Percentiles rank a stretch among this genome's conserved stretches.
phyloP scores from a whole-genome alignment of 371 early-diverging fungal species.

The Haplosporangium sp. region DNA sequence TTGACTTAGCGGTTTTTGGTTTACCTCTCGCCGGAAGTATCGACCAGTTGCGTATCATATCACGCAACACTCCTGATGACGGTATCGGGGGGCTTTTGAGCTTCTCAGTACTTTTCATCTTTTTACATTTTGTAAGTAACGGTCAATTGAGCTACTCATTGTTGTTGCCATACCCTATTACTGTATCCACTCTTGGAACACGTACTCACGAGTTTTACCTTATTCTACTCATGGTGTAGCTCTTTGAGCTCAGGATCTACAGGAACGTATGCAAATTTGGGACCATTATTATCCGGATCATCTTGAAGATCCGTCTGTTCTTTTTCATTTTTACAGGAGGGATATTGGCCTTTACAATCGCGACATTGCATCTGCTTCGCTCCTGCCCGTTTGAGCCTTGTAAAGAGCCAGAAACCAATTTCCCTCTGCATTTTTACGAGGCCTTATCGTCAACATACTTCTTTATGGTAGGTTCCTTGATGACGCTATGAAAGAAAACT shows the following conservation, averaged over 20 bases:
- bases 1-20: constrained; percentile 3
- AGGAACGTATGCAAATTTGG: constrained; percentile 3
- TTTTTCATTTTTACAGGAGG: constrained; percentile 12
- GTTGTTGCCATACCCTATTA: not conserved
- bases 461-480: constrained; percentile 4
- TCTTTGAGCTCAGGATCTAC: constrained; percentile 1
- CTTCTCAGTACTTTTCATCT: constrained; percentile 4
- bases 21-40: constrained; percentile 2
- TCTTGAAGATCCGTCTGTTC: constrained; percentile 1
- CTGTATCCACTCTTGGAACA: not conserved
- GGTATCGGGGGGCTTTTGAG: not conserved
- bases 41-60: not conserved
- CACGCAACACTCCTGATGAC: not conserved
- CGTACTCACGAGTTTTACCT: not conserved
- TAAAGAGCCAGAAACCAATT: not conserved
- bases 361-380: constrained; percentile 2
- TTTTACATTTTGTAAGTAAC: constrained; percentile 5
- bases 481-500: too few relatives aligned
- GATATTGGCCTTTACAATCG: constrained; percentile 1
- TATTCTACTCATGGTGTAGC: not conserved
- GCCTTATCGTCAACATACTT: constrained; percentile 3
- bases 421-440: not conserved
- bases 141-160: not conserved
- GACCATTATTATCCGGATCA: constrained; percentile 3
- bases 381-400: not conserved